Base-by-base conservation (phyloP, 257 asterid species). In the Marsdenia floribunda region DNA sequence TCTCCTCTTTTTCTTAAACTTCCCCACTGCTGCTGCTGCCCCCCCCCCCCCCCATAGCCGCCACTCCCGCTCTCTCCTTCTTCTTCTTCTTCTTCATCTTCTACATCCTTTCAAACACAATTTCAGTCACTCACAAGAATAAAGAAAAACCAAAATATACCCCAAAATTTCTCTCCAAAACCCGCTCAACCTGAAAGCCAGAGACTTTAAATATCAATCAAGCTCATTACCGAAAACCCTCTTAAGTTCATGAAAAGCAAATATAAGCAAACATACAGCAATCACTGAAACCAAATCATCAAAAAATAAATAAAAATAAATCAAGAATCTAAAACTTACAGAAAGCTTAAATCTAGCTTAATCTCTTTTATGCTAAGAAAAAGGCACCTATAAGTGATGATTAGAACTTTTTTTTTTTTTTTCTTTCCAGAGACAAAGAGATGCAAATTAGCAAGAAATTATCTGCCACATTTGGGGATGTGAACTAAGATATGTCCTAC, bases 391-490 rank as follows among this genome's bases (percentile, higher is more conserved):
- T 21, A 70, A 80, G 19, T 44, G 80, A 33, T 59, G 66, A 66
- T 16, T 22, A 29, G n/a, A 24, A 54, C 75, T 55, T 71, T 59
- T 70, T 6, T 42, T 42, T n/a, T n/a, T n/a, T n/a, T n/a, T n/a
- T n/a, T n/a, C n/a, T n/a, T n/a, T n/a, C 47, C 68, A 16, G 61
- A 54, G 60, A 26, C n/a, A 42, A 70, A 76, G 77, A 57, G 79
- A 71, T 65, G 77, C 73, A 75, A 53, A 74, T 76, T 46, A 85
- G 82, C 82, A 29, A 59, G 73, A 71, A 75, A 70, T 63, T 52
- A 59, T 35, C 87, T 79, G 68, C 83, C 83, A 70, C 86, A 83
- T 83, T 86, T 57, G 66, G 42, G 47, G 76, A 68, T 13, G 66
- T 35, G 38, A 72, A 12, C 60, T 37, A 70, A 22, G 71, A 42